A percentile compares a stretch with the other conserved stretches of the same genome.
Conservation (phyloP, 192 early-diverging fungal species). For the Linnemannia hyalina region DNA sequence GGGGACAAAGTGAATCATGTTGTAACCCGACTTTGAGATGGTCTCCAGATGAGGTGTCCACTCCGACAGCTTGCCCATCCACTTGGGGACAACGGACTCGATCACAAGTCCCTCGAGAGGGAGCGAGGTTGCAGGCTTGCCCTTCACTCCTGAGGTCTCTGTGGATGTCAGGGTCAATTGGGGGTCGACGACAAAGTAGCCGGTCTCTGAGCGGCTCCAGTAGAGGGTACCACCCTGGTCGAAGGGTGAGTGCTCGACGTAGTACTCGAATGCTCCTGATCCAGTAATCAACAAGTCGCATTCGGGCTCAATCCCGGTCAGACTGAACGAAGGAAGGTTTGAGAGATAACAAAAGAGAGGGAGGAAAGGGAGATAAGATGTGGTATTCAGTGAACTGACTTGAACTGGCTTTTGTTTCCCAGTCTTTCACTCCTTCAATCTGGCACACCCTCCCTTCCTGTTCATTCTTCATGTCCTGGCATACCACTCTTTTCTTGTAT, state of each 20-base stretch:
- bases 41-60: slow-evolving; percentile 84
- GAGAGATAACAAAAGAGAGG: no score
- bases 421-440: no score
- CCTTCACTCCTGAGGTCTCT: slow-evolving; percentile 9
- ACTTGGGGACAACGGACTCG: slow-evolving; percentile 96
- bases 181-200: slow-evolving; percentile 93
- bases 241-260: slow-evolving; percentile 66
- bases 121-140: slow-evolving; percentile 54
- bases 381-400: no score
- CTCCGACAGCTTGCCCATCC: slow-evolving; percentile 85
- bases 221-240: slow-evolving; percentile 5
- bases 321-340: slow-evolving; percentile 52
- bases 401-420: no score
- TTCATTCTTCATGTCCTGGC: background rate
- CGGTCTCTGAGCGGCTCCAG: slow-evolving; percentile 59
- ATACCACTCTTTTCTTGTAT: background rate
- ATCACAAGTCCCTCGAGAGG: slow-evolving; percentile 92
- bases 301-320: slow-evolving; percentile 52
- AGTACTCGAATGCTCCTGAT: slow-evolving; percentile 93
- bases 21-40: slow-evolving; percentile 88
- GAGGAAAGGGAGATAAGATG: no score
- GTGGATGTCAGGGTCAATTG: slow-evolving; percentile 58
- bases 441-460: no score
- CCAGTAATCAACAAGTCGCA: slow-evolving; percentile 69
- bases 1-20: slow-evolving; percentile 99